Conservation (phyloP, 257 asterid species). For the Perilla frutescens region DNA sequence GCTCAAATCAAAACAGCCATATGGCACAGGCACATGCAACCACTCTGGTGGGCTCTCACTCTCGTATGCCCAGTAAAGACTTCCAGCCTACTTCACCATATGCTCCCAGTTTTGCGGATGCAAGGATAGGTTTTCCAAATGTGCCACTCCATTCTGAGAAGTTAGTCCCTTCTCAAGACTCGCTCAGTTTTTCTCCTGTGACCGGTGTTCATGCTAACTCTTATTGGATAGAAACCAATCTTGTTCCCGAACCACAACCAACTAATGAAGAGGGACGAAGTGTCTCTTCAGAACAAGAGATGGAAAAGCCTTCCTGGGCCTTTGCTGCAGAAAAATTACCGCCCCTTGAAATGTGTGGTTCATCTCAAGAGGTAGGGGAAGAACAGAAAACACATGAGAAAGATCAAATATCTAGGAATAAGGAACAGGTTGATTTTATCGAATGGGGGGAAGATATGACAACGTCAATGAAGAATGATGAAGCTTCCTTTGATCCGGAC, state of each 20-base stretch:
- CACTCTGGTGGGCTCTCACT: slow-evolving; percentile 39
- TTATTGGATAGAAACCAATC: slow-evolving; percentile 32
- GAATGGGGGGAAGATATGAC: slow-evolving; percentile 37
- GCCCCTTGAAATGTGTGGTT: slow-evolving; percentile 43
- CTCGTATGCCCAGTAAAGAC: slow-evolving; percentile 38
- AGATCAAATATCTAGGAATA: slow-evolving; percentile 30
- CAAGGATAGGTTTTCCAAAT: slow-evolving; percentile 34
- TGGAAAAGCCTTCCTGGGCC: slow-evolving; percentile 31
- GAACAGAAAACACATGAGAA: slow-evolving; percentile 43
- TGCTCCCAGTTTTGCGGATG: slow-evolving; percentile 40
- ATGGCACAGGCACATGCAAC: slow-evolving; percentile 31
- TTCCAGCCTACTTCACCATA: slow-evolving; percentile 44
- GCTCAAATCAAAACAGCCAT: slow-evolving; percentile 36
- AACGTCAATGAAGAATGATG: slow-evolving; percentile 35
- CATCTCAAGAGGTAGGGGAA: slow-evolving; percentile 42
- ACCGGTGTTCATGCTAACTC: slow-evolving; percentile 35
- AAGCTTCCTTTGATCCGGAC: slow-evolving; percentile 34
- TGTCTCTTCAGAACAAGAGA: slow-evolving; percentile 40
- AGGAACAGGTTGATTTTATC: slow-evolving; percentile 40
- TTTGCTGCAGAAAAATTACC: slow-evolving; percentile 44
- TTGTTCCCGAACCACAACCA: slow-evolving; percentile 42
- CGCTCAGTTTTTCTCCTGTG: slow-evolving; percentile 30
- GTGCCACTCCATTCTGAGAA: slow-evolving; percentile 44
- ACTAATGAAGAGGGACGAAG: slow-evolving; percentile 37
- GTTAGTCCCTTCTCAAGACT: slow-evolving; percentile 41